Percentiles rank a stretch among this genome's conserved stretches.
Evolutionary conservation across 208 protist genomes (phyloP).

Genomic region (Strigomonas culicis): DNA sequence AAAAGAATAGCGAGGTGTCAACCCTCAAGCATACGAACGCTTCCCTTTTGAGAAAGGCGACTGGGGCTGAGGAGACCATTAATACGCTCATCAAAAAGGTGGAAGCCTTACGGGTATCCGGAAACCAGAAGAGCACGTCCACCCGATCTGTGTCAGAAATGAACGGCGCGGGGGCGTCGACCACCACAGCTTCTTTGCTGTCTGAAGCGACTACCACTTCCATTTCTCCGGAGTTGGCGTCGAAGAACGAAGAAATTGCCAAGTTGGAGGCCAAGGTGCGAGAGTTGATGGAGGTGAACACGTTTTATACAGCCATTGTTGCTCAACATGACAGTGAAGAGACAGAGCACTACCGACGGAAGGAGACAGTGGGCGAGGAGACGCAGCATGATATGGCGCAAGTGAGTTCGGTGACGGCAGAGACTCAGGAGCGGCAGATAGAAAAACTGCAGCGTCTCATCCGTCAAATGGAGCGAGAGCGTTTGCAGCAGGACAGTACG

Average conservation of each 20-base stretch:
- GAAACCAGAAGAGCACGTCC: not conserved
- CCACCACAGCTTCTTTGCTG: not conserved
- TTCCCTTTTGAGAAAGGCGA: conserved; percentile 61
- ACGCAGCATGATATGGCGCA: not conserved
- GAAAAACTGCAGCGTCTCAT: conserved; percentile 53
- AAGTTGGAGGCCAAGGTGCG: conserved; percentile 50
- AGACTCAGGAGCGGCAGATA: conserved; percentile 48
- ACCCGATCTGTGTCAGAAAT: not conserved
- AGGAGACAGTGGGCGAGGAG: not conserved
- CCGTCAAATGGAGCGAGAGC: conserved; percentile 59
- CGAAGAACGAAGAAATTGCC: conserved; percentile 60
- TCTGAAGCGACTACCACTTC: conserved; percentile 11
- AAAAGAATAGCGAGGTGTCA: conserved; percentile 51
- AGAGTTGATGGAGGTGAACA: conserved; percentile 77
- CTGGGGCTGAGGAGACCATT: conserved; percentile 74
- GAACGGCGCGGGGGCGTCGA: not conserved
- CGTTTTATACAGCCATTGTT: conserved; percentile 79
- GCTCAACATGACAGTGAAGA: conserved; percentile 67
- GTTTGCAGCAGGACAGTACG: too few species aligned
- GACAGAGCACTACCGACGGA: conserved; percentile 2
- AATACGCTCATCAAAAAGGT: conserved; percentile 56
- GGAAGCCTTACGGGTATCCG: conserved; percentile 19
- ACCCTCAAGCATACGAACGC: conserved; percentile 49
- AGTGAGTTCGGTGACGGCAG: not conserved
- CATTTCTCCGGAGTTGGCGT: conserved; percentile 19